A percentile compares a stretch with the other conserved stretches of the same genome.
Evolutionary conservation across 306 rosid genomes (phyloP).

Genomic region (Vigna reflexopilosa): DNA sequence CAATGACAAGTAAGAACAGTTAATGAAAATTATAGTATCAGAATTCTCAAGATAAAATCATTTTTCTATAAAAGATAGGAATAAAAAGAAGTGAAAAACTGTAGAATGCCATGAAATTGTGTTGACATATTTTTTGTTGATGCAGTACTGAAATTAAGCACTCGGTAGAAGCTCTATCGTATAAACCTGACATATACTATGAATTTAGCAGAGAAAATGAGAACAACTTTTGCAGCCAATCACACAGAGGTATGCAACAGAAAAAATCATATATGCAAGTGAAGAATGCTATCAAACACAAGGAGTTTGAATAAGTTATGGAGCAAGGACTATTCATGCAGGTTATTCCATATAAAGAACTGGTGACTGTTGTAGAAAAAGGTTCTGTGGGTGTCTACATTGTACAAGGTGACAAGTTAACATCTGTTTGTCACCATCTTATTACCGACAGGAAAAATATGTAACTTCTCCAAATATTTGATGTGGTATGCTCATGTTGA

Average conservation of each 20-base stretch:
- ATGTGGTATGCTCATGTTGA: slow-evolving; percentile 12
- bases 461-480: slow-evolving; percentile 23
- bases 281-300: slow-evolving; percentile 12
- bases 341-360: slow-evolving; percentile 15
- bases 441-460: slow-evolving; percentile 9
- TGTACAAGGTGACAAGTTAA: not conserved
- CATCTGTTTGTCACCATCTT: slow-evolving; percentile 7
- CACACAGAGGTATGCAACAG: slow-evolving; percentile 9
- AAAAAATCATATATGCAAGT: slow-evolving; percentile 2
- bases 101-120: slow-evolving; percentile 3
- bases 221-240: slow-evolving; percentile 5
- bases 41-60: not conserved
- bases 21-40: slow-evolving; percentile 16
- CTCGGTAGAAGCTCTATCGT: not conserved
- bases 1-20: slow-evolving; percentile 33
- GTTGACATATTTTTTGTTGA: not conserved
- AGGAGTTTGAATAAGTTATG: not conserved
- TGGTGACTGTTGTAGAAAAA: not conserved
- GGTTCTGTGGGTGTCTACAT: not conserved
- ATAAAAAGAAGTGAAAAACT: slow-evolving; percentile 7
- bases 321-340: slow-evolving; percentile 1
- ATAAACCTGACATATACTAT: slow-evolving; percentile 13
- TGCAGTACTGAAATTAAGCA: not conserved
- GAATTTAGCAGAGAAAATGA: slow-evolving; percentile 19
- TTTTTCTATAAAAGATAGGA: not conserved